Percentiles rank a stretch among this genome's conserved stretches.
These are phyloP conservation scores for Trichoderma breve DNA, from an alignment of 2,329 filamentous ascomycete genomes.

Conservation along the genomic window DNA sequence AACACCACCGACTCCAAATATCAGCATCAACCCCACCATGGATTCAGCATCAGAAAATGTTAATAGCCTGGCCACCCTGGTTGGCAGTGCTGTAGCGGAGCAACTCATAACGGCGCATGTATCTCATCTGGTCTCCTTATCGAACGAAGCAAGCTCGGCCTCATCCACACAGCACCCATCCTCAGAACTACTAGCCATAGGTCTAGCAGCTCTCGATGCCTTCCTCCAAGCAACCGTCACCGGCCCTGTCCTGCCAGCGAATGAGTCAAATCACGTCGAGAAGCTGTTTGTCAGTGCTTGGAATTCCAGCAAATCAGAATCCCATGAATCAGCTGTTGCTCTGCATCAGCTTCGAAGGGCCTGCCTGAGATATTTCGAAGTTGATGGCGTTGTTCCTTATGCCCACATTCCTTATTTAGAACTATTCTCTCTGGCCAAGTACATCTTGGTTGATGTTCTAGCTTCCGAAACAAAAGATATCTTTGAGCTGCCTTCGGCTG, in stretches of 20 bases:
- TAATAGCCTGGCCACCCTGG: slow-evolving; percentile 10
- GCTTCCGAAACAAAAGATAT: slow-evolving; percentile 25
- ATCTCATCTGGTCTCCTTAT: neutral
- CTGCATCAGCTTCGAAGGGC: slow-evolving; percentile 48
- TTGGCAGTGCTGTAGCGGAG: slow-evolving; percentile 14
- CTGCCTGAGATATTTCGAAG: slow-evolving; percentile 66
- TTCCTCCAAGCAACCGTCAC: slow-evolving; percentile 89
- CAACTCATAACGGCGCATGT: slow-evolving; percentile 18
- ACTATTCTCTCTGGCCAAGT: slow-evolving; percentile 71
- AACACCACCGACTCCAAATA: neutral
- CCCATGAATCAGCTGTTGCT: neutral
- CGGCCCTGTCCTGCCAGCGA: slow-evolving; percentile 66
- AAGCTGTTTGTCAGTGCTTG: slow-evolving; percentile 43
- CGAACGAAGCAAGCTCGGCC: neutral
- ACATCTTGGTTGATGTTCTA: slow-evolving; percentile 41
- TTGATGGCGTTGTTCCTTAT: slow-evolving; percentile 87
- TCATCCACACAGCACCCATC: neutral
- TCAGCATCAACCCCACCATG: slow-evolving; percentile 15
- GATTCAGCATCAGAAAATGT: neutral
- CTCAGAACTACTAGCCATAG: slow-evolving; percentile 29
- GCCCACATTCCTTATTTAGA: slow-evolving; percentile 80
- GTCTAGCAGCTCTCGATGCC: slow-evolving; percentile 56
- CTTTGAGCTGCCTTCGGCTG: slow-evolving; percentile 28
- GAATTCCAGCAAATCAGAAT: neutral
- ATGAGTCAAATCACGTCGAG: slow-evolving; percentile 31